Evolutionary conservation across 805 yeast species (phyloP).

Genomic region (Isabelozyma gotoi): DNA sequence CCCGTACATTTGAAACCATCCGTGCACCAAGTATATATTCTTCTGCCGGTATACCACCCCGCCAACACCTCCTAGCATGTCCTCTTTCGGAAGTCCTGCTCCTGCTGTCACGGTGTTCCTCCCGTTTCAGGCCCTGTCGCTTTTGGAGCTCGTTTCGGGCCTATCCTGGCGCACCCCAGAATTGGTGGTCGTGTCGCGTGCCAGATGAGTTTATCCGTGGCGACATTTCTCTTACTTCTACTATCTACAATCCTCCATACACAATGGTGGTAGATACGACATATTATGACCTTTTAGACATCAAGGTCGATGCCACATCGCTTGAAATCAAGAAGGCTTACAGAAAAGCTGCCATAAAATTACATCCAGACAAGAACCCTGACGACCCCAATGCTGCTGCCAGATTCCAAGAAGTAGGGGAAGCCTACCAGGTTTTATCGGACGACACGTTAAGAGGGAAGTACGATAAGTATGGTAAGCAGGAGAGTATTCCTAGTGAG

Average conservation of each 20-base stretch:
- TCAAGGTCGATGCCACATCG: slow-evolving; percentile 36
- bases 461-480: slow-evolving; percentile 76
- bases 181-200: neutral
- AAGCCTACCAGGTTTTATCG: slow-evolving; percentile 78
- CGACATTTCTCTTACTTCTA: neutral
- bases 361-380: slow-evolving; percentile 49
- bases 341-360: slow-evolving; percentile 42
- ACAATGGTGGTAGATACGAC: slow-evolving; percentile 46
- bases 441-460: slow-evolving; percentile 61
- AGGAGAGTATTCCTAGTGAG: slow-evolving; percentile 57
- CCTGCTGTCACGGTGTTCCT: no score
- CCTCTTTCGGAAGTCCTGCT: no score
- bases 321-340: slow-evolving; percentile 46
- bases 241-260: neutral
- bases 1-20: no score
- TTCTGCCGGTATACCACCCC: no score
- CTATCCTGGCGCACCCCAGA: no score
- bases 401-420: slow-evolving; percentile 49
- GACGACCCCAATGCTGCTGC: slow-evolving; percentile 45
- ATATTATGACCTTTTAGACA: slow-evolving; percentile 38
- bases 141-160: no score
- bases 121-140: no score
- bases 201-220: neutral
- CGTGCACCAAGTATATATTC: neutral
- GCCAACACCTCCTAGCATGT: no score